These are phyloP conservation scores for Urostyla sp. DNA, from an alignment of 73 alveolate species.

Conservation along the genomic window DNA sequence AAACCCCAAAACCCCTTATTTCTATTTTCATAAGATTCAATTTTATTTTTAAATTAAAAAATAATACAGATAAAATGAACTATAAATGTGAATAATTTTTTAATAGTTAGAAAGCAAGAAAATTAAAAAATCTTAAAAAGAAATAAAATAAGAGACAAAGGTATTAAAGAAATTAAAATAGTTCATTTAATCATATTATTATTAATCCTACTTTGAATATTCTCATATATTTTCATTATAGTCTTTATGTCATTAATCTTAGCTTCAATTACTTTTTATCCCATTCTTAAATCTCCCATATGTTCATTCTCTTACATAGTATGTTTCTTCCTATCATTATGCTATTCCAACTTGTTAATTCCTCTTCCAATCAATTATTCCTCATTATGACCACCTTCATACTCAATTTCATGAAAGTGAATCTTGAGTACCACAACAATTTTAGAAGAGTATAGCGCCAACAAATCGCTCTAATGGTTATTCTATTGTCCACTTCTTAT, in stretches of 20 bases:
- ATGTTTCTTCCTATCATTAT: neutral
- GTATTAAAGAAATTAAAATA: no score
- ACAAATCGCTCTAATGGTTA: slow-evolving; percentile 1
- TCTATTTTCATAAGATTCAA: no score
- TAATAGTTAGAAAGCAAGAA: no score
- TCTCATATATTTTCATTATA: neutral
- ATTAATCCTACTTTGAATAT: neutral
- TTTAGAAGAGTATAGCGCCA: neutral
- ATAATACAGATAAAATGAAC: no score
- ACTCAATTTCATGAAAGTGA: slow-evolving; percentile 5
- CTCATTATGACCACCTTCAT: slow-evolving; percentile 16
- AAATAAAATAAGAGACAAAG: no score
- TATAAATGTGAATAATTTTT: no score
- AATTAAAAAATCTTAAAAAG: no score
- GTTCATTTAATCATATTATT: slow-evolving; percentile 12
- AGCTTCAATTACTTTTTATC: slow-evolving; percentile 1
- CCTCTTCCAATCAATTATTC: neutral
- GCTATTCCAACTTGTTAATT: neutral
- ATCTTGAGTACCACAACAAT: neutral
- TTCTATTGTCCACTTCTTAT: no score
- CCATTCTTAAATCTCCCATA: slow-evolving; percentile 36
- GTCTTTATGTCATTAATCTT: neutral
- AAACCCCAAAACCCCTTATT: no score
- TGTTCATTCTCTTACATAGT: neutral
- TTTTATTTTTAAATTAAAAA: no score